Evolutionary conservation across 202 grass and related monocot genomes (phyloP), one percentile per base, ranked within the genome.

Genomic region (Bolboschoenoplectus hybrid): DNA sequence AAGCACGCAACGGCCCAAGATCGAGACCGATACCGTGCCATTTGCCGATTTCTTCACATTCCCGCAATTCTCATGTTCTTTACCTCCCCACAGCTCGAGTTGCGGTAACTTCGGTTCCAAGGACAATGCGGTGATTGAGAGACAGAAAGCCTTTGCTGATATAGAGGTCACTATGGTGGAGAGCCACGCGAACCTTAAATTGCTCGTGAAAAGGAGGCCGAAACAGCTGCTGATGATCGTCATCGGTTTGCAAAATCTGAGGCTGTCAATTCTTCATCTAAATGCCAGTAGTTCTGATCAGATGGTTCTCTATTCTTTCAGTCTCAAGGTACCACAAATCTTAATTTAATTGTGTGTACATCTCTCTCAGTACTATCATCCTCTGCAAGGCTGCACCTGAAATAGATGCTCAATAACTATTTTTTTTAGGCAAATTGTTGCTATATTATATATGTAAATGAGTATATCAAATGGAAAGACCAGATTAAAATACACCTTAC

Each of bases 131-230:
- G 44, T 14, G 0, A 12, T 19, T 14, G 82, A 85, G 39, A 91
- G 87, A 69, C 86, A 82, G 19, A 85, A 87, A 17, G 70, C 88
- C 3, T 66, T 91, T 85, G 93, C 93, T 0, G 91, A 93, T 56
- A 88, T 97, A n/a, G 93, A 97, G 85, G 95, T 91, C 57, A 97
- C 89, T 52, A 92, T 95, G 88, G 91, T 92, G 66, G 93, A 97
- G 91, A 92, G 90, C 90, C 87, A 95, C 57, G 93, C 91, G 9
- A 92, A 88, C 81, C 89, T 97, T 44, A 91, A 94, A 16, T 74
- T 95, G 52, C 77, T 97, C 2, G 86, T 92, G 77, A 85, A 81
- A 74, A 87, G 88, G 66, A 81, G 85, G 84, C 91, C 91, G 4
- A 89, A 89, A 84, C 93, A 97, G 55, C 85, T 97, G 66, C 92